These are phyloP conservation scores for Leccinum uliginosum DNA, from an alignment of 768 basidiomycete genomes.

Conservation along the genomic window DNA sequence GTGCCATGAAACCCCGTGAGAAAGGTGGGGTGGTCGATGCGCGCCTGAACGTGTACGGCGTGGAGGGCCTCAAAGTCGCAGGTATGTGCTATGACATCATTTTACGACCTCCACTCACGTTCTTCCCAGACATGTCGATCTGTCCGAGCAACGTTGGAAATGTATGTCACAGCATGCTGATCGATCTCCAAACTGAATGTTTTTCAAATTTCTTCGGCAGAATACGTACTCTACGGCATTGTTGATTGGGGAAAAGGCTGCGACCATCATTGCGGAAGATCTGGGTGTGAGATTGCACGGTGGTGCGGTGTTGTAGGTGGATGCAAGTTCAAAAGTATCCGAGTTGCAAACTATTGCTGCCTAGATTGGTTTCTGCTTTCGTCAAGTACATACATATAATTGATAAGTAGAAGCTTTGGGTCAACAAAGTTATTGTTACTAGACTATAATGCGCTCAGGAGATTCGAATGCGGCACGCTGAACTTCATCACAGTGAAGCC, in stretches of 20 bases:
- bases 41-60: conserved; percentile 14
- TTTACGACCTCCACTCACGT: not conserved
- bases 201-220: not conserved
- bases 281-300: not conserved
- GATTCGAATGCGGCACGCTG: too few species aligned
- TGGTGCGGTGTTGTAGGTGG: too few species aligned
- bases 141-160: conserved; percentile 7
- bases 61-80: conserved; percentile 11
- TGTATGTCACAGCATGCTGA: not conserved
- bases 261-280: not conserved
- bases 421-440: too few species aligned
- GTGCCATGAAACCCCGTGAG: conserved; percentile 51
- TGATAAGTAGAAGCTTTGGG: too few species aligned
- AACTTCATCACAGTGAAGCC: too few species aligned
- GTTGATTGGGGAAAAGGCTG: not conserved
- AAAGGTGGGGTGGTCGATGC: conserved; percentile 11
- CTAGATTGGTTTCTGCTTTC: too few species aligned
- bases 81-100: conserved; percentile 1
- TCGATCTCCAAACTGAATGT: not conserved
- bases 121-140: conserved; percentile 4
- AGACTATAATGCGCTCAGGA: too few species aligned
- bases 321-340: too few species aligned
- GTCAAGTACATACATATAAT: too few species aligned
- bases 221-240: not conserved
- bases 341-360: too few species aligned